These are phyloP conservation scores for Tricholoma hemisulphureum DNA, from an alignment of 768 basidiomycete species.

Conservation along the genomic window DNA sequence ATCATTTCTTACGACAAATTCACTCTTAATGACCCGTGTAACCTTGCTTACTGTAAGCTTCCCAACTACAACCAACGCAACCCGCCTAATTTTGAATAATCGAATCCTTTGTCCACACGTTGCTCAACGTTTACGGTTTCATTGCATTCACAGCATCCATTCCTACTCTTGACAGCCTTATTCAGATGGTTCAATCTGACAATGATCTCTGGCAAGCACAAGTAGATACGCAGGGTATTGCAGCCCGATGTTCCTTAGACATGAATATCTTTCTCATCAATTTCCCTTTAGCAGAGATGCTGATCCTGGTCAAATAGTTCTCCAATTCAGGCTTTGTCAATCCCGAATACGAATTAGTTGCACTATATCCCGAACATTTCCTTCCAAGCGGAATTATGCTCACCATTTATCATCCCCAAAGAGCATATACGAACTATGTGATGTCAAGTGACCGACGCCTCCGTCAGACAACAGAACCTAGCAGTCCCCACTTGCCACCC, in stretches of 20 bases:
- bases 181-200: conserved; percentile 17
- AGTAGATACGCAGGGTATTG: conserved; percentile 11
- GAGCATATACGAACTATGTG: conserved; percentile 8
- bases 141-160: conserved; percentile 18
- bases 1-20: conserved; percentile 14
- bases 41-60: conserved; percentile 17
- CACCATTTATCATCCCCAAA: conserved; percentile 10
- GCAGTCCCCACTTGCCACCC: conserved; percentile 17
- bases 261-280: conserved; percentile 7
- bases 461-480: conserved; percentile 11
- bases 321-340: conserved; percentile 9
- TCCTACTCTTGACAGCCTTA: conserved; percentile 15
- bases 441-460: conserved; percentile 13
- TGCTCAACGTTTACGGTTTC: conserved; percentile 18
- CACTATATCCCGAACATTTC: conserved; percentile 20
- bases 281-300: conserved; percentile 1
- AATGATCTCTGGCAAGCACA: conserved; percentile 15
- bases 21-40: conserved; percentile 14
- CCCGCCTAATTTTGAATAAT: conserved; percentile 16
- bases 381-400: conserved; percentile 17
- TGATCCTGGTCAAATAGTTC: conserved; percentile 16
- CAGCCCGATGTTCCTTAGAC: conserved; percentile 7
- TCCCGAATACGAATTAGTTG: conserved; percentile 17
- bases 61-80: conserved; percentile 4
- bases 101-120: conserved; percentile 13